Percentiles rank a stretch among this genome's conserved stretches.
phyloP scores from a whole-genome alignment of 2,329 filamentous ascomycete species.

The Hymenoscyphus fructigenus region DNA sequence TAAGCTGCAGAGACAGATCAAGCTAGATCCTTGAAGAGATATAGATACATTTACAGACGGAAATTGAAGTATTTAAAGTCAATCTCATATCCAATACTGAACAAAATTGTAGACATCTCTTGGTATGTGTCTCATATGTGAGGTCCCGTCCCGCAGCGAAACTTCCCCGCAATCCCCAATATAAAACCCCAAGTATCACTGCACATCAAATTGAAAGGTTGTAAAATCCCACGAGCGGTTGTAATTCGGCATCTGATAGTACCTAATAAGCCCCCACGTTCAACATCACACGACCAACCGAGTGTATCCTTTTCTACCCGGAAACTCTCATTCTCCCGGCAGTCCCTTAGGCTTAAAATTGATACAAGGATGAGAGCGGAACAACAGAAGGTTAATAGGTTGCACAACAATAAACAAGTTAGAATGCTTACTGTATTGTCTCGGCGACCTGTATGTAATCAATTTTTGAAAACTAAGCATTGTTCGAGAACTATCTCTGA shows the following conservation, averaged over 20 bases:
- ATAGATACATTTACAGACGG: background rate
- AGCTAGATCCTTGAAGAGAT: background rate
- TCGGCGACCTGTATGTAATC: background rate
- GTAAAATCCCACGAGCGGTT: background rate
- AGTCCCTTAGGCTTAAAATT: background rate
- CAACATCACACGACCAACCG: background rate
- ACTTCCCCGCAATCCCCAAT: background rate
- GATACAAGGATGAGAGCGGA: background rate
- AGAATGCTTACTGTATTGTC: slow-evolving; percentile 2
- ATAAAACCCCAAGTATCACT: background rate
- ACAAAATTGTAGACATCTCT: background rate
- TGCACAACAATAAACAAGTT: background rate
- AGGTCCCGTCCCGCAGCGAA: background rate
- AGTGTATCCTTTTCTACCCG: background rate
- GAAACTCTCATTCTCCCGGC: background rate
- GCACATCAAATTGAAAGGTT: background rate
- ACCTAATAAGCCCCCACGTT: background rate
- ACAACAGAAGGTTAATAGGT: background rate
- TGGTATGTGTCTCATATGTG: background rate
- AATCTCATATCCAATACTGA: background rate
- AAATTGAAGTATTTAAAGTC: background rate
- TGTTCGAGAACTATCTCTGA: background rate
- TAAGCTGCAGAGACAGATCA: background rate
- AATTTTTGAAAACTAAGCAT: background rate
- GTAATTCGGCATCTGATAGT: background rate